Evolutionary conservation across 495 filamentous ascomycete species (phyloP).

Genomic region (Pyronema omphalodes): DNA sequence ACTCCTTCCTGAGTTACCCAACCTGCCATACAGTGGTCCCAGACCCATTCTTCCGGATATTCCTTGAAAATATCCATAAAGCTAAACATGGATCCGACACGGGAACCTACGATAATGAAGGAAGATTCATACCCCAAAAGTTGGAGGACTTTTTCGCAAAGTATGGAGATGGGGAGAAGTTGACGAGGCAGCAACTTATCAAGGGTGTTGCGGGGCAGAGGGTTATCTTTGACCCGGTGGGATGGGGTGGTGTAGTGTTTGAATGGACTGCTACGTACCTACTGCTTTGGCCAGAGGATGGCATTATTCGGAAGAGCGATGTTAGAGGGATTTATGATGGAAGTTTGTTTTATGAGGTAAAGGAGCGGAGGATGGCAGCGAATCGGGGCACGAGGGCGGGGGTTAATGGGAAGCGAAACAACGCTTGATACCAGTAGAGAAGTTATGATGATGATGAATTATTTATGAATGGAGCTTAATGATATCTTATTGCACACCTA

Average conservation of each 20-base stretch:
- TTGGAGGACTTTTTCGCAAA: constrained; percentile 43
- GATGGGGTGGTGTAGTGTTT: constrained; percentile 26
- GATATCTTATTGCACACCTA: no score
- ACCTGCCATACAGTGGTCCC: constrained; percentile 28
- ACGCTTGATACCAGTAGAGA: no score
- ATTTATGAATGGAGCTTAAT: no score
- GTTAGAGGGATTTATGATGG: constrained; percentile 27
- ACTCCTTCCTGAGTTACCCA: constrained; percentile 34
- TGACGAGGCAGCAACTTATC: constrained; percentile 25
- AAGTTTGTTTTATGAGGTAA: constrained; percentile 28
- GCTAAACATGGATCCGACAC: constrained; percentile 41
- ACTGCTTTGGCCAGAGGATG: constrained; percentile 31
- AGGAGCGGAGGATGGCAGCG: constrained; percentile 6
- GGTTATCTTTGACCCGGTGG: constrained; percentile 30
- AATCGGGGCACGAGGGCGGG: background rate
- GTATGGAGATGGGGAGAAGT: constrained; percentile 27
- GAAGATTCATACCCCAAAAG: constrained; percentile 34
- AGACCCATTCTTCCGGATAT: constrained; percentile 36
- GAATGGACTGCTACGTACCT: constrained; percentile 34
- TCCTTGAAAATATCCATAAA: constrained; percentile 33
- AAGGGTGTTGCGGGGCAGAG: constrained; percentile 28
- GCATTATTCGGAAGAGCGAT: constrained; percentile 29
- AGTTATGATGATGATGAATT: no score
- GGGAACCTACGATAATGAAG: constrained; percentile 35
- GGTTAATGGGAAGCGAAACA: no score